Evolutionary conservation across 805 yeast species (phyloP).

Genomic region (Kuraishia molischiana): DNA sequence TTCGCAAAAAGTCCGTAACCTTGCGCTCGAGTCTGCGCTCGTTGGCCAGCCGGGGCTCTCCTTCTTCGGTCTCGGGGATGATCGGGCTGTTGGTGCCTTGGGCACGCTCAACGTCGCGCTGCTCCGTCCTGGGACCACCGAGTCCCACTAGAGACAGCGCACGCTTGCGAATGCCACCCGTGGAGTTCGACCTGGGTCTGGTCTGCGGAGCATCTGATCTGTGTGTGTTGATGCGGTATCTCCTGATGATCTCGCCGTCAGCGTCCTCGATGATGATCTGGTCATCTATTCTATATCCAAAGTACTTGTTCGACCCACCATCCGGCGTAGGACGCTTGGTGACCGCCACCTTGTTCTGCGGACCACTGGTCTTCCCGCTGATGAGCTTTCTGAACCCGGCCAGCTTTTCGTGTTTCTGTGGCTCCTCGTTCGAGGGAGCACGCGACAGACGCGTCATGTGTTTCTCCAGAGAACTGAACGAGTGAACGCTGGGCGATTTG

Average conservation of each 20-base stretch:
- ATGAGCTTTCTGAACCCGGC: neutral
- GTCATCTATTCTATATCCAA: conserved; percentile 75
- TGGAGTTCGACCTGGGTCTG: conserved; percentile 2
- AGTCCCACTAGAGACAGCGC: conserved; percentile 17
- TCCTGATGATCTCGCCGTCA: conserved; percentile 84
- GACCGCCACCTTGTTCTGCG: neutral
- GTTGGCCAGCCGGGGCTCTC: conserved; percentile 3
- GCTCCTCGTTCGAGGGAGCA: neutral
- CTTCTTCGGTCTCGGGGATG: conserved; percentile 4
- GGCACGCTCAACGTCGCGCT: neutral
- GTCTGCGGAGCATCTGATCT: neutral
- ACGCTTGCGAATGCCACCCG: conserved; percentile 5
- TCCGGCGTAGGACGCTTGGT: neutral
- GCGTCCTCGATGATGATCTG: conserved; percentile 77
- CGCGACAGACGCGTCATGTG: conserved; percentile 3
- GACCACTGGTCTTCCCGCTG: neutral
- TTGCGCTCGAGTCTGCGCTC: conserved; percentile 1
- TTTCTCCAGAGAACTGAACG: conserved; percentile 9
- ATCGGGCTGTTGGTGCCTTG: neutral
- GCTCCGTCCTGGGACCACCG: conserved; percentile 8
- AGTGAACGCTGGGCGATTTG: conserved; percentile 7
- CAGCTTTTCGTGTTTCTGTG: neutral
- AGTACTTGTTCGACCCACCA: conserved; percentile 18
- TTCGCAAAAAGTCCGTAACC: neutral
- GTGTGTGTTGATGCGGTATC: conserved; percentile 56